Evolutionary conservation across 2,329 filamentous ascomycete genomes (phyloP).

Genomic region (Fusarium dlaminii): DNA sequence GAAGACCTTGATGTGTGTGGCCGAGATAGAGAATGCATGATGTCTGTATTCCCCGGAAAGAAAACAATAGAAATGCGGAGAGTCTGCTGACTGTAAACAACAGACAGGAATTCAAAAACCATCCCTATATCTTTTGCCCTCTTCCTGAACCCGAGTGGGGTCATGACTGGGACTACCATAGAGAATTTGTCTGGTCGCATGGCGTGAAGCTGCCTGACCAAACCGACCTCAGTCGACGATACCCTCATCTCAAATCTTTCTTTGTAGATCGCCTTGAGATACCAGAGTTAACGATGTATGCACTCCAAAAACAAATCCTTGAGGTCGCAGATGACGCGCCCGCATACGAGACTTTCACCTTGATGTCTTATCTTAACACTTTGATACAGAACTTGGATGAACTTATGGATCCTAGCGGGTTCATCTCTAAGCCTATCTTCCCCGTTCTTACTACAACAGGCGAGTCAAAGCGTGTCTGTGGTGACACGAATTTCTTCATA

Average conservation of each 20-base stretch:
- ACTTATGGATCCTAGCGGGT: not conserved
- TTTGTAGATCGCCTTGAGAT: not conserved
- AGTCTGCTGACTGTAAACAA: fast-evolving
- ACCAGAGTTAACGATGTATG: not conserved
- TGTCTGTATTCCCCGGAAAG: not conserved
- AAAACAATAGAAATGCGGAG: not conserved
- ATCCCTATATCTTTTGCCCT: no score
- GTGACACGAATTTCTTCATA: not conserved
- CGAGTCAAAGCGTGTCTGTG: not conserved
- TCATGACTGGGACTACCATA: no score
- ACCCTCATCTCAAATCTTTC: fast-evolving
- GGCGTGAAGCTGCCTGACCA: not conserved
- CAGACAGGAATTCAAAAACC: not conserved
- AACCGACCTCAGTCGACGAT: not conserved
- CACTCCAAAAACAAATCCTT: fast-evolving
- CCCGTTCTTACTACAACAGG: not conserved
- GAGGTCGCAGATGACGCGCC: not conserved
- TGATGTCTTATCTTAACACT: not conserved
- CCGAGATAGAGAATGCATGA: not conserved
- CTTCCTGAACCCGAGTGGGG: no score
- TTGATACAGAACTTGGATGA: not conserved
- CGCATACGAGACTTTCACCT: fast-evolving
- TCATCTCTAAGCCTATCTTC: not conserved
- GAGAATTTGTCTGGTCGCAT: not conserved
- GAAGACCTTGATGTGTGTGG: not conserved